phyloP scores from a whole-genome alignment of 2,329 filamentous ascomycete genomes.

The Aspergillus aculeatus region DNA sequence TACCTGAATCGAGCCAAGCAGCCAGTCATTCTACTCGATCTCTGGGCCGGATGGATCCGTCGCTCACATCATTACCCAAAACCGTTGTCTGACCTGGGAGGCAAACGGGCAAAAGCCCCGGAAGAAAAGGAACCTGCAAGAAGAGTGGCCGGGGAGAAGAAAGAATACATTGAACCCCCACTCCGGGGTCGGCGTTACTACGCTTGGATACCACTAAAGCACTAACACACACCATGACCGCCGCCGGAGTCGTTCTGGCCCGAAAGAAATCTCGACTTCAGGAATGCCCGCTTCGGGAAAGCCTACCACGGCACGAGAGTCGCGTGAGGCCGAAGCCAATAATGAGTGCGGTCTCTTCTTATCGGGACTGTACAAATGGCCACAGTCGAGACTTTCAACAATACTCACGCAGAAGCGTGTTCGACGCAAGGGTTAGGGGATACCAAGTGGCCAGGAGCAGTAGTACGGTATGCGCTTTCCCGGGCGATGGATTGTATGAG shows the following conservation, averaged over 20 bases:
- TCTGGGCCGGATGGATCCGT: slow-evolving; percentile 6
- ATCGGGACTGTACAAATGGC: neutral
- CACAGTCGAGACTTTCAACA: slow-evolving; percentile 14
- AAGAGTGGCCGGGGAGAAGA: slow-evolving; percentile 1
- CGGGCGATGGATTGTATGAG: slow-evolving; percentile 14
- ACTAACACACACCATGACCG: slow-evolving; percentile 3
- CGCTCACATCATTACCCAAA: slow-evolving; percentile 3
- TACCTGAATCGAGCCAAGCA: neutral
- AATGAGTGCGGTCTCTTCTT: neutral
- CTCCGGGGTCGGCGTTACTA: slow-evolving; percentile 7
- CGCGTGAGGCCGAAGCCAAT: neutral
- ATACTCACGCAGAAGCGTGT: slow-evolving; percentile 18
- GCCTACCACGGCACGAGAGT: slow-evolving; percentile 11
- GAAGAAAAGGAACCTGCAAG: neutral
- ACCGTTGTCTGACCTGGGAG: slow-evolving; percentile 2
- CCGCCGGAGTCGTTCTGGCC: slow-evolving; percentile 22
- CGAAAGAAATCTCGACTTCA: slow-evolving; percentile 7
- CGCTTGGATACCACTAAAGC: neutral
- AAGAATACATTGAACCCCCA: slow-evolving; percentile 9
- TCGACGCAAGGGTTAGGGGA: slow-evolving; percentile 29
- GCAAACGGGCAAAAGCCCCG: neutral
- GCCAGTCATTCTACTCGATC: neutral
- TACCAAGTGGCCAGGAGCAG: slow-evolving; percentile 17
- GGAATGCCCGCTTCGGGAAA: slow-evolving; percentile 31
- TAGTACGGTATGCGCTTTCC: slow-evolving; percentile 15